Conservation (phyloP, 179 eudicot genomes). For the Nepenthes alata region DNA sequence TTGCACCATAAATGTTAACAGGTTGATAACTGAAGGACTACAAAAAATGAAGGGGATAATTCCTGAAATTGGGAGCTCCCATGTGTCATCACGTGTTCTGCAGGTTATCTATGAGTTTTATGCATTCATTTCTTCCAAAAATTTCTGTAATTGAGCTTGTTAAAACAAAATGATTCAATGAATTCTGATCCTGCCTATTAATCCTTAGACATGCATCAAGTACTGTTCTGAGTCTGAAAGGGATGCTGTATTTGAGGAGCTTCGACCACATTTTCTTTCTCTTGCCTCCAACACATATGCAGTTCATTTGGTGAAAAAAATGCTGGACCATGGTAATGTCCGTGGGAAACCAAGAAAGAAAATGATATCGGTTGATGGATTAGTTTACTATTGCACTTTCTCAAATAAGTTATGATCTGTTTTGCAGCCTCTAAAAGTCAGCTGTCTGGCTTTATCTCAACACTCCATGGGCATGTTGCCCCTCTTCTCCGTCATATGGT, state of each 20-base stretch:
- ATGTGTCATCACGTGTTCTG: constrained; percentile 87
- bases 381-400: neutral
- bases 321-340: constrained; percentile 75
- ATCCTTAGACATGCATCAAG: constrained; percentile 70
- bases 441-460: constrained; percentile 59
- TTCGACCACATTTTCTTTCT: constrained; percentile 69
- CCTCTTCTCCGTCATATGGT: constrained; percentile 79
- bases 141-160: too few relatives aligned
- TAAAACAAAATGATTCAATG: neutral
- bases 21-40: constrained; percentile 74
- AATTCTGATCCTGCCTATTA: constrained; percentile 9
- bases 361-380: neutral
- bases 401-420: neutral
- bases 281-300: constrained; percentile 81
- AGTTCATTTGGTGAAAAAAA: constrained; percentile 76
- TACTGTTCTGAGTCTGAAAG: constrained; percentile 79
- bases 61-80: constrained; percentile 84
- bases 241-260: constrained; percentile 57
- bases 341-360: constrained; percentile 1
- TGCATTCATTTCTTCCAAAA: neutral
- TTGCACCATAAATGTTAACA: constrained; percentile 9
- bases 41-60: constrained; percentile 87
- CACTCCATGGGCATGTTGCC: constrained; percentile 87
- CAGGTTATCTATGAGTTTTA: constrained; percentile 46
- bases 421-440: constrained; percentile 80